A percentile compares a stretch with the other conserved stretches of the same genome.
Evolutionary conservation across 2,329 filamentous ascomycete species (phyloP).

Genomic region (Cryphonectria parasitica): DNA sequence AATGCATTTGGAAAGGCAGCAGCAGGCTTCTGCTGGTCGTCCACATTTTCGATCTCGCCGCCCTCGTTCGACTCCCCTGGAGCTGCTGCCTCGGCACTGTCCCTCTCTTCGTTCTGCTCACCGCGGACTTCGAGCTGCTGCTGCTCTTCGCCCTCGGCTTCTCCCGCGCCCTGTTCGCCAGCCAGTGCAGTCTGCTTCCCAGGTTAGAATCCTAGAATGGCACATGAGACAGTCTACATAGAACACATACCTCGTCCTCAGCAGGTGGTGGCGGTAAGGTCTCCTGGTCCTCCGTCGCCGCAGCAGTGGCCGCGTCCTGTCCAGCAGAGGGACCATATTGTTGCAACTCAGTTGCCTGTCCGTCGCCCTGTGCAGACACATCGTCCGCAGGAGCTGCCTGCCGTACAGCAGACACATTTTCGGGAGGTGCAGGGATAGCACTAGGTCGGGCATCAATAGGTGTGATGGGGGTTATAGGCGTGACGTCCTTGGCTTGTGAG

Average conservation of each 20-base stretch:
- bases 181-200: conserved; percentile 6
- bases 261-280: conserved; percentile 19
- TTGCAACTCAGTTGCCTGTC: conserved; percentile 14
- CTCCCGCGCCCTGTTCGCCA: conserved; percentile 16
- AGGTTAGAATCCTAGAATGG: conserved; percentile 8
- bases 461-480: conserved; percentile 43
- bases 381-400: conserved; percentile 10
- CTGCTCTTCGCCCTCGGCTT: conserved; percentile 28
- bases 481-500: conserved; percentile 55
- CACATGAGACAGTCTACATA: too few relatives aligned
- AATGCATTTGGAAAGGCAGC: conserved; percentile 34
- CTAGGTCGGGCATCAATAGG: conserved; percentile 48
- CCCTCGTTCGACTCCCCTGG: conserved; percentile 37
- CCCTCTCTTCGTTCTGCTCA: conserved; percentile 23
- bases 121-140: conserved; percentile 18
- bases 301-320: conserved; percentile 20
- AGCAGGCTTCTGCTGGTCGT: conserved; percentile 36
- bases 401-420: conserved; percentile 9
- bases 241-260: conserved; percentile 24
- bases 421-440: conserved; percentile 30
- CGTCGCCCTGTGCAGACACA: conserved; percentile 13
- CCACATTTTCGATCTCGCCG: conserved; percentile 39
- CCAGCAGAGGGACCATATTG: conserved; percentile 1
- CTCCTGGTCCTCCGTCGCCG: conserved; percentile 14
- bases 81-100: conserved; percentile 31